Percentiles rank a stretch among this genome's conserved stretches.
Conservation (phyloP, 2,329 filamentous ascomycete species). For the Paraconiothyrium brasiliense region DNA sequence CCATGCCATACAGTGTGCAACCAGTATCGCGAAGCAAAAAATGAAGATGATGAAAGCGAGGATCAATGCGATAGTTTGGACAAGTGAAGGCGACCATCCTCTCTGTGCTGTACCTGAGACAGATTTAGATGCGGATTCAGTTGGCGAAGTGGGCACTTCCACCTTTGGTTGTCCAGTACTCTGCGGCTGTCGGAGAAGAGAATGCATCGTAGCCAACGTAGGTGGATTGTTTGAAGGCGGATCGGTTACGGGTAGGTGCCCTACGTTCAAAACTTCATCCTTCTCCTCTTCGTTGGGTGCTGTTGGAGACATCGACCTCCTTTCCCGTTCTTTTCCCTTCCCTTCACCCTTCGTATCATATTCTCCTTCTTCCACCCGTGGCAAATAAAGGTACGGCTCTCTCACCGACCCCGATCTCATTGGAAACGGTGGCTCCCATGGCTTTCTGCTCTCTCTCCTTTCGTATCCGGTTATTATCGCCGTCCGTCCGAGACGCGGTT, state of each 20-base stretch:
- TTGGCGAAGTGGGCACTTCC: not conserved
- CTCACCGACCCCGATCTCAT: constrained; percentile 10
- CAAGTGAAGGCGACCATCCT: not conserved
- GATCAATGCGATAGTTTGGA: constrained; percentile 17
- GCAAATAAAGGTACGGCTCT: constrained; percentile 15
- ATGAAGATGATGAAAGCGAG: constrained; percentile 28
- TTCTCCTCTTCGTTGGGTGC: not conserved
- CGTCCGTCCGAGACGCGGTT: not conserved
- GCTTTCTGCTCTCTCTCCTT: constrained; percentile 26
- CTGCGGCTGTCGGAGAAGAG: not conserved
- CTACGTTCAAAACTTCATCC: not conserved
- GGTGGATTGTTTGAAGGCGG: not conserved
- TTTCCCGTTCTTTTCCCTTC: constrained; percentile 2
- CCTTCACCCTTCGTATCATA: not conserved
- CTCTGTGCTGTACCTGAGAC: not conserved
- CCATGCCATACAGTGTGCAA: constrained; percentile 38
- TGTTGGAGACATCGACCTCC: not conserved
- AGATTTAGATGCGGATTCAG: not conserved
- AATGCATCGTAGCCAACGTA: not conserved
- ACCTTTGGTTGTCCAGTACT: not conserved
- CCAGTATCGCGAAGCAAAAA: constrained; percentile 32
- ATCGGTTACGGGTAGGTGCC: constrained; percentile 1
- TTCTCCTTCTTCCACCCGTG: not conserved
- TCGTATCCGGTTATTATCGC: not conserved
- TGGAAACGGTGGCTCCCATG: constrained; percentile 40